These are phyloP conservation scores for Cladosporium velox DNA, from an alignment of 2,329 filamentous ascomycete species.

Conservation along the genomic window DNA sequence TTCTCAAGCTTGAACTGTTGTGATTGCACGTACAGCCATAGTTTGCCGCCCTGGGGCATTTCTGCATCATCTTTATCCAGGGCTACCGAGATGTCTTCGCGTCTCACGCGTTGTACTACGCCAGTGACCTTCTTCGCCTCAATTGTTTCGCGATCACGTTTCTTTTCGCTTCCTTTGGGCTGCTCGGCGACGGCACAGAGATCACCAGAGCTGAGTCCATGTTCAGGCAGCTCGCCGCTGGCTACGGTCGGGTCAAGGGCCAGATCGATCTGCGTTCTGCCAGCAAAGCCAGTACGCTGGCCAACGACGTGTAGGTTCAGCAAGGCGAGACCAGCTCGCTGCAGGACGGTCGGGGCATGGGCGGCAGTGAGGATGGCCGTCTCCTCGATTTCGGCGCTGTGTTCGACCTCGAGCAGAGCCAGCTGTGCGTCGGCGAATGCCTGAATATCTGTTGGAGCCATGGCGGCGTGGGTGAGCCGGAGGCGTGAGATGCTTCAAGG, in stretches of 20 bases:
- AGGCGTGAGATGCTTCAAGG: neutral
- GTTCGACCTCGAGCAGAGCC: conserved; percentile 68
- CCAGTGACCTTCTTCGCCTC: conserved; percentile 69
- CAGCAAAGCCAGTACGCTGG: conserved; percentile 85
- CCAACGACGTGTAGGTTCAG: conserved; percentile 72
- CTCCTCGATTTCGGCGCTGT: conserved; percentile 70
- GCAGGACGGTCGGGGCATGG: conserved; percentile 68
- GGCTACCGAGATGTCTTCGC: conserved; percentile 64
- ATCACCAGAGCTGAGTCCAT: conserved; percentile 75
- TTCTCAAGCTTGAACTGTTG: conserved; percentile 4
- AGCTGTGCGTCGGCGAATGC: conserved; percentile 73
- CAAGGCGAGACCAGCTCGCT: conserved; percentile 76
- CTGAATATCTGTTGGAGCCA: conserved; percentile 54
- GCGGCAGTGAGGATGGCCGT: conserved; percentile 67
- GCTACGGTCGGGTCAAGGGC: conserved; percentile 69
- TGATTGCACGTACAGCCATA: conserved; percentile 61
- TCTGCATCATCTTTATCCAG: conserved; percentile 65
- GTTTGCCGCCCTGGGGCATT: conserved; percentile 53
- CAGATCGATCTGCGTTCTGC: conserved; percentile 86
- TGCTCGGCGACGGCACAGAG: conserved; percentile 77
- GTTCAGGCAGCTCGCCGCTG: conserved; percentile 61
- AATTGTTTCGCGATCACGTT: conserved; percentile 69
- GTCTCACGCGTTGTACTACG: conserved; percentile 67
- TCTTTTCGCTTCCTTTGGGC: conserved; percentile 68
- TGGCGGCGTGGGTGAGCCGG: neutral